Evolutionary conservation across 1,139 yeast genomes (phyloP), one percentile per base, ranked within the genome.

Genomic region (Blastobotrys serpentis): DNA sequence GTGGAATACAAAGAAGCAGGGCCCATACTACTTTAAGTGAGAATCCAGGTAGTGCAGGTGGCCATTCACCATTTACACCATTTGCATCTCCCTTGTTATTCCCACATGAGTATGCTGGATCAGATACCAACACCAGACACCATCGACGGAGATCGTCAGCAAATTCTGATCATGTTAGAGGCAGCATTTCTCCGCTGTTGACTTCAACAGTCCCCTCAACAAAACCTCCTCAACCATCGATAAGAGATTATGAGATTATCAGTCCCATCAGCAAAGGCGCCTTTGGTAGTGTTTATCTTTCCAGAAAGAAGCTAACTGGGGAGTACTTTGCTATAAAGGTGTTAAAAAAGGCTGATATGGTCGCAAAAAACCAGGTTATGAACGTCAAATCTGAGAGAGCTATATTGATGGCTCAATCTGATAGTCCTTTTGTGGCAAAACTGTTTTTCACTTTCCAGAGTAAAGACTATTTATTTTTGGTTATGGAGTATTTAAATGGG

Each of bases 201-300:
- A 81, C 87, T 1, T 83, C 94, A 1, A 77, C 78, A 34, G 67
- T 56, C 43, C 75, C 83, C 0, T 60, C 77, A 1, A 46, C 60
- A 4, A 66, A 68, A 42, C 68, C 72, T 0, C 56, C 70, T 0
- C 71, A 75, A 2, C 92, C 95, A 0, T 83, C 88, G 1, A 89
- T 90, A 23, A 79, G 78, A 53, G 98, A 94, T 66, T 94, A 89
- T 64, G 96, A 88, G 58, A 81, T 92, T 30, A 73, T 94, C 50
- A 89, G 89, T 62, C 96, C 98, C 0, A 89, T 94, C 47, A 86
- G 96, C 63, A 87, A 88, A 63, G 99, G 99, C 26, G 98, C 99
- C 0, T 94, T 90, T 73, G 98, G 98, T 0, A 85, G 95, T 36
- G 99, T 94, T 0, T 92, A 83, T 63, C 72, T 94, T 14, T 92